phyloP scores from a whole-genome alignment of 352 stramenopile genomes.

The Phytopythium chamaehyphon region DNA sequence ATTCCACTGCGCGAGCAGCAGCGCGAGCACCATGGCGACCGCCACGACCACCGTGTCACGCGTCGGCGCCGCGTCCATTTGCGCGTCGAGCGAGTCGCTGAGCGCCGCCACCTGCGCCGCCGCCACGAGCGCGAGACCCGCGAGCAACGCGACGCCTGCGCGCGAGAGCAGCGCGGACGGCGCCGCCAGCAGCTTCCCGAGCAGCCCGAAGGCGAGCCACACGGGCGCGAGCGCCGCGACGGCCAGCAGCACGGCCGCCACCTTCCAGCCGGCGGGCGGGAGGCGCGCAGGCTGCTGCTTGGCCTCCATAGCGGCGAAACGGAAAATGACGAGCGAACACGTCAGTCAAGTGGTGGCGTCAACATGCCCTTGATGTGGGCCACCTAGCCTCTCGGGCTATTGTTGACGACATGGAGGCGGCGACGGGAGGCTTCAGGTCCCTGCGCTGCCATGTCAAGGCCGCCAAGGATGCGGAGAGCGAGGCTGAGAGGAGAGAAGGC shows the following conservation, averaged over 20 bases:
- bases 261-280: conserved; percentile 19
- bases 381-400: too few species aligned
- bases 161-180: conserved; percentile 18
- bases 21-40: conserved; percentile 16
- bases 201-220: conserved; percentile 34
- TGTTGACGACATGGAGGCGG: background rate
- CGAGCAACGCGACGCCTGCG: conserved; percentile 18
- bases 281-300: conserved; percentile 1
- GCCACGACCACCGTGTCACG: conserved; percentile 6
- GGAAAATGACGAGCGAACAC: too few species aligned
- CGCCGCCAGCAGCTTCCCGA: conserved; percentile 35
- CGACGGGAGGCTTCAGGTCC: conserved; percentile 30
- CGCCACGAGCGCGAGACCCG: conserved; percentile 12
- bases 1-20: conserved; percentile 45
- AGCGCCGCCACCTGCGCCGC: conserved; percentile 16
- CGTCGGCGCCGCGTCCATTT: background rate
- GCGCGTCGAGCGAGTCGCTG: conserved; percentile 2
- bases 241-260: conserved; percentile 14
- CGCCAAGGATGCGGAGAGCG: conserved; percentile 10
- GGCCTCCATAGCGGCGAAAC: too few species aligned
- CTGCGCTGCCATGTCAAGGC: conserved; percentile 37
- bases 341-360: too few species aligned
- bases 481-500: background rate
- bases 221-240: conserved; percentile 36
- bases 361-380: too few species aligned